Evolutionary conservation across 352 stramenopile genomes (phyloP), one percentile per base, ranked within the genome.

Genomic region (Globisporangium takayamanum): DNA sequence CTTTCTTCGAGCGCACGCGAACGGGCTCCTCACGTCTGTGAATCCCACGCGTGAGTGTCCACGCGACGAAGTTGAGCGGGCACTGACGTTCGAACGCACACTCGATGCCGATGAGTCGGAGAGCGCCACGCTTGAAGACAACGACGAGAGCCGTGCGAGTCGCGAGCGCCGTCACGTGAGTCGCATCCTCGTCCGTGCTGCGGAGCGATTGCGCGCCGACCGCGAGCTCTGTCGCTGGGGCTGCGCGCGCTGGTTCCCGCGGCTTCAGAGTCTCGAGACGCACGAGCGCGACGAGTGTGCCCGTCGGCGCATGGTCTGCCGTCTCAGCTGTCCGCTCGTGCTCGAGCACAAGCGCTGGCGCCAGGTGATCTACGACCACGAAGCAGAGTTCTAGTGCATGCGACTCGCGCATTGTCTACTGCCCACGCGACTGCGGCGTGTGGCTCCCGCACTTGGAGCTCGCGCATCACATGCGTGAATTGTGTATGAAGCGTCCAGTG

Each of bases 381-480:
- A 92, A 58, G 67, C 60, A 10, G 62, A 52, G 69, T 11, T 50
- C 62, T 10, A 68, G 67, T n/a, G 49, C 76, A 22, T 88, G 79
- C 55, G 58, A 61, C 64, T 70, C 65, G 20, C 73, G 78, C 5
- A 87, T 92, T 28, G 62, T 82, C 11, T 62, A 61, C 7, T 92
- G 83, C 44, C 75, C 78, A 2, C 73, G 78, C 44, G 70, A 85
- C n/a, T 92, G 83, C 51, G 78, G 83, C 1, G 71, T 88, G 16
- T 92, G 80, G 73, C 55, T 86, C 11, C 68, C 76, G 6, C 71
- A 88, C 14, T 55, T 76, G 26, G 44, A 65, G 4, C 58, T 92
- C 36, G 54, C 62, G 14, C 65, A 64, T 25, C 83, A 92, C 60
- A 86, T 86, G 70, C 54, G 57, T 3, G 76, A 83, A 41, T 52